Percentiles rank a stretch among this genome's conserved stretches.
phyloP scores from a whole-genome alignment of 2,329 filamentous ascomycete species.

The Microascus cirrosus region DNA sequence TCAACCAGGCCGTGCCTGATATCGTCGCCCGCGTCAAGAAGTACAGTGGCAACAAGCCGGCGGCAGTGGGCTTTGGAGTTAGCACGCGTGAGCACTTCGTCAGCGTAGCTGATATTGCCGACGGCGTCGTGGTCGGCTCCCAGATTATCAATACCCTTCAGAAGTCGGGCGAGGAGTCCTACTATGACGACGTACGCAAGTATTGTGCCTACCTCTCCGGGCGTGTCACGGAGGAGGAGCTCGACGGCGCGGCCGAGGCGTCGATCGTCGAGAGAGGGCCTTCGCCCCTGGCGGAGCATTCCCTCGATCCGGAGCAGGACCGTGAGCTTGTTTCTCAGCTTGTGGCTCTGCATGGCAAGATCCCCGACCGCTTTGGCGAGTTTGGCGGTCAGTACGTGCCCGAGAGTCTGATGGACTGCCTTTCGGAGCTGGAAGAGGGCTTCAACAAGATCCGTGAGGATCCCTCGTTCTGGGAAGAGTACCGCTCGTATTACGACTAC shows the following conservation, averaged over 20 bases:
- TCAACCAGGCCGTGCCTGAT: conserved; percentile 73
- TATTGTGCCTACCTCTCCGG: conserved; percentile 66
- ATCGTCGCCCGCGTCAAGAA: conserved; percentile 79
- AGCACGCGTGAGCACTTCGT: conserved; percentile 91
- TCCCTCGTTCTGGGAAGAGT: conserved; percentile 93
- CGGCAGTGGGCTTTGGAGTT: conserved; percentile 90
- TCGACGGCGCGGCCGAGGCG: conserved; percentile 11
- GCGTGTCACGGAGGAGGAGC: conserved; percentile 18
- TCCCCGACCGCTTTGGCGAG: conserved; percentile 83
- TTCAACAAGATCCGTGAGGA: conserved; percentile 84
- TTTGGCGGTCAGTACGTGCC: conserved; percentile 97
- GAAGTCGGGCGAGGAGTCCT: conserved; percentile 52
- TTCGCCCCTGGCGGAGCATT: conserved; percentile 39
- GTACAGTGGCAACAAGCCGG: conserved; percentile 82
- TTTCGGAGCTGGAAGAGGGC: conserved; percentile 79
- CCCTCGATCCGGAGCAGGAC: conserved; percentile 45
- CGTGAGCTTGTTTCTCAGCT: conserved; percentile 68
- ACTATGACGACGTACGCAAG: conserved; percentile 59
- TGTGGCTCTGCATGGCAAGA: conserved; percentile 66
- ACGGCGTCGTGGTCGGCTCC: conserved; percentile 93
- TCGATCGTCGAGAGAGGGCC: conserved; percentile 47
- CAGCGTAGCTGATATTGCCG: conserved; percentile 71
- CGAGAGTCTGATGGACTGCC: conserved; percentile 94
- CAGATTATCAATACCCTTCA: conserved; percentile 81
- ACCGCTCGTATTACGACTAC: conserved; percentile 88